phyloP scores from a whole-genome alignment of 805 yeast species.

The Monosporozyma aerobia region DNA sequence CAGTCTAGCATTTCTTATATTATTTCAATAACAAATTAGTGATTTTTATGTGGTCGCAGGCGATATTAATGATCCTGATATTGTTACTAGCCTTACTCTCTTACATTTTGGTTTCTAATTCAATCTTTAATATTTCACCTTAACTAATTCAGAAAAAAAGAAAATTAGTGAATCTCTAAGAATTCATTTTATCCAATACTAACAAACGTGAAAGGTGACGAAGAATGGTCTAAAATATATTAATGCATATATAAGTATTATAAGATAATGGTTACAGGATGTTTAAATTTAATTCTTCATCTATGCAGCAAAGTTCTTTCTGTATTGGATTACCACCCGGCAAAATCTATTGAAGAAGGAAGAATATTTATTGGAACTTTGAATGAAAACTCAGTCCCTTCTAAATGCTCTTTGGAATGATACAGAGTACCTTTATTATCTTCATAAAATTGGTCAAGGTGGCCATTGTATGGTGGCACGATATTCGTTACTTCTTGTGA shows the following conservation, averaged over 20 bases:
- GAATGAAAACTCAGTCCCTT: slow-evolving; percentile 36
- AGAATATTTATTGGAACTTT: slow-evolving; percentile 38
- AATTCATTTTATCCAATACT: neutral
- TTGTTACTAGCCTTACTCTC: neutral
- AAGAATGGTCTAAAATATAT: neutral
- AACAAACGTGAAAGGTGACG: neutral
- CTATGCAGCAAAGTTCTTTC: neutral
- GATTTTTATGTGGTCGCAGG: neutral
- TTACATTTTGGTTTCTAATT: neutral
- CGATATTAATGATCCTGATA: too few species aligned
- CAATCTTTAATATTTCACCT: neutral
- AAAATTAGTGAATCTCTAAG: neutral
- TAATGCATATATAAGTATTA: neutral
- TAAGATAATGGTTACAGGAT: neutral
- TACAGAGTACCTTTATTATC: slow-evolving; percentile 32
- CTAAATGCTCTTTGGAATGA: slow-evolving; percentile 29
- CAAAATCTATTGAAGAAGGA: slow-evolving; percentile 39
- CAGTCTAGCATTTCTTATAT: neutral
- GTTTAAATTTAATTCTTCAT: neutral
- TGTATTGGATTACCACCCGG: slow-evolving; percentile 33
- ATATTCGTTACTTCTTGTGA: neutral
- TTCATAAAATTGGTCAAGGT: slow-evolving; percentile 20
- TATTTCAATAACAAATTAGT: neutral
- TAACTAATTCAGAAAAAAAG: neutral
- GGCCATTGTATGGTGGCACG: neutral